Conservation (phyloP, 208 protist species). For the Trichomonas gallinae region DNA sequence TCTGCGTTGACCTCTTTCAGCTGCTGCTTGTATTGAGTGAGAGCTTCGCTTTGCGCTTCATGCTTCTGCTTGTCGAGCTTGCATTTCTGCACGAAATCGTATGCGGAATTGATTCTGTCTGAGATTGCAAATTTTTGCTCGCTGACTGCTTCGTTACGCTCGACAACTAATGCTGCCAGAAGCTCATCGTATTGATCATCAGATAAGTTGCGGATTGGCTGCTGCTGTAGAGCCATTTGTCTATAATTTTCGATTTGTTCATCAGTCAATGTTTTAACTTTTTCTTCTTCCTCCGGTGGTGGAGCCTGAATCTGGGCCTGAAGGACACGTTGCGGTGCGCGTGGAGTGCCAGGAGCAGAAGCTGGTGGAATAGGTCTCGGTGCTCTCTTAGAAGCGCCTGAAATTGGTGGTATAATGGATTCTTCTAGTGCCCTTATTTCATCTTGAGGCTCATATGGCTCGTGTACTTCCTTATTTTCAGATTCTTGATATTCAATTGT, state of each 20-base stretch:
- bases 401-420: background rate
- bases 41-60: background rate
- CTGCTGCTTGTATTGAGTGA: background rate
- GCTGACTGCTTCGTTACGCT: background rate
- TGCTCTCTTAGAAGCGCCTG: background rate
- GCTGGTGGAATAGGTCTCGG: background rate
- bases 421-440: too few species aligned
- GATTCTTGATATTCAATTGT: background rate
- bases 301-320: background rate
- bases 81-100: background rate
- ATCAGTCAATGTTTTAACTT: background rate
- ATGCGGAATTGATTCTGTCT: background rate
- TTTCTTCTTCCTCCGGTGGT: background rate
- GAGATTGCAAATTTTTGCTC: background rate
- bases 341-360: background rate
- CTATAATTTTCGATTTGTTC: background rate
- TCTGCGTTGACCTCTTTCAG: background rate
- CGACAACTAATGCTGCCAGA: background rate
- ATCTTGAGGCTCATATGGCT: background rate
- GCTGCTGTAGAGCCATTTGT: background rate
- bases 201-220: background rate
- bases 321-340: background rate
- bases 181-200: background rate
- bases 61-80: background rate
- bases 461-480: background rate